Evolutionary conservation across 2,329 filamentous ascomycete species (phyloP).

Genomic region (Epicoccum sorghinum): DNA sequence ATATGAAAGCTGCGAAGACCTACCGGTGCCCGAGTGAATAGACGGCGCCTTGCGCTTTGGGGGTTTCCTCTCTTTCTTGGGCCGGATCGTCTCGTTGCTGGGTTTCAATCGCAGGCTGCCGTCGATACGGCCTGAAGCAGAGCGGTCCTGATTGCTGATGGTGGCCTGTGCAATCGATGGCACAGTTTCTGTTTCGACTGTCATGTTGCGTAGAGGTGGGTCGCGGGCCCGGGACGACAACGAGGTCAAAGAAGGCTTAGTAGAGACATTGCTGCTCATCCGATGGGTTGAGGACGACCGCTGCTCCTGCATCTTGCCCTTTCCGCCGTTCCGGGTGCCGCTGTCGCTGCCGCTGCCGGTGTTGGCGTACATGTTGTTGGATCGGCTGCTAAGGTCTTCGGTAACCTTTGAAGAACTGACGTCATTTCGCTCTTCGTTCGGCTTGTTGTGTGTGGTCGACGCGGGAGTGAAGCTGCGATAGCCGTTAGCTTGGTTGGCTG

Average conservation of each 20-base stretch:
- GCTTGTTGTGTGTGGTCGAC: slow-evolving; percentile 28
- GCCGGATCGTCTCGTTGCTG: slow-evolving; percentile 94
- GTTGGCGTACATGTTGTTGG: slow-evolving; percentile 41
- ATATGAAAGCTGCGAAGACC: slow-evolving; percentile 53
- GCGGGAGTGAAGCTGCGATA: slow-evolving; percentile 26
- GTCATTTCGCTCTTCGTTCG: slow-evolving; percentile 51
- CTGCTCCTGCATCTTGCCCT: slow-evolving; percentile 52
- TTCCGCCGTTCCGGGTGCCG: slow-evolving; percentile 45
- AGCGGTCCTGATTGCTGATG: slow-evolving; percentile 64
- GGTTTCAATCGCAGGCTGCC: slow-evolving; percentile 83
- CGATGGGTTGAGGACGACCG: slow-evolving; percentile 50
- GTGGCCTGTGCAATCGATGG: slow-evolving; percentile 86
- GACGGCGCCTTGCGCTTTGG: slow-evolving; percentile 73
- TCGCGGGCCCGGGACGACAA: slow-evolving; percentile 69
- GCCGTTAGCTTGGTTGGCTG: slow-evolving; percentile 29
- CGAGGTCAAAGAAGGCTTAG: slow-evolving; percentile 72
- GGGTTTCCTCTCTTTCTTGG: slow-evolving; percentile 91
- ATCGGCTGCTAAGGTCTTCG: slow-evolving; percentile 52
- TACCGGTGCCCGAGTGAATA: slow-evolving; percentile 75
- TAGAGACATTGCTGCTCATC: slow-evolving; percentile 54
- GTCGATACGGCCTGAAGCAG: slow-evolving; percentile 65
- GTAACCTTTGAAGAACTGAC: slow-evolving; percentile 55
- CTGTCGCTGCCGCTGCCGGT: slow-evolving; percentile 71
- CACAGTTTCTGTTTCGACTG: slow-evolving; percentile 95
- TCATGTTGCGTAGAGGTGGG: slow-evolving; percentile 87